Base-by-base conservation (phyloP, 306 rosid species). In the Vigna reflexopilosa region DNA sequence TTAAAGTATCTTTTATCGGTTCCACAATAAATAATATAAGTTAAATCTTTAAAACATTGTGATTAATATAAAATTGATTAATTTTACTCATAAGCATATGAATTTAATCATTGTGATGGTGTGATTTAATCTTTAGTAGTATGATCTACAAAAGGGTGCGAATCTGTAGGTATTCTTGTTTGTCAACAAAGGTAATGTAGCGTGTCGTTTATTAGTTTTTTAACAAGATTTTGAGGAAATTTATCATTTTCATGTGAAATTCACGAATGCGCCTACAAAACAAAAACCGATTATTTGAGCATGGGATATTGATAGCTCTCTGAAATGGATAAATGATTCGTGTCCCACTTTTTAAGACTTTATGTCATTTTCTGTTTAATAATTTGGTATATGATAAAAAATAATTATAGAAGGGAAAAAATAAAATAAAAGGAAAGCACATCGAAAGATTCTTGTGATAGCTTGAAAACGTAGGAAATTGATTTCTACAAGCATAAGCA, bases 401-500 rank as follows among this genome's bases (percentile, higher is more conserved):
- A 38, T n/a, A 45, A 45, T 62, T 24, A 17, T 13, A 30, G 50
- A 45, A 45, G 50, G 50, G 3, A 13, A n/a, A 36, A 10, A 4
- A 45, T 40, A 38, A 54, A 14, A 55, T 34, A 65, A 12, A 12
- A 51, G 14, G n/a, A 62, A 79, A 79, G 77, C 72, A 51, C 82
- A 71, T 83, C 82, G 65, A 63, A 90, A 91, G 94, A 90, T 86
- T 94, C 94, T 85, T 73, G 49, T 77, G 88, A 83, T 93, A 80
- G 87, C 94, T 94, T 91, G 83, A 87, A 89, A 84, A 85, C 75
- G 81, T 83, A 86, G 93, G 94, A 94, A 88, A 88, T 85, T 90
- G 98, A 83, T 90, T 94, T 90, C 91, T 90, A 88, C 97, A 90
- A 94, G 97, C 86, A 90, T 84, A 84, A 88, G 94, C 88, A 78